phyloP scores from a whole-genome alignment of 176 grass and related monocot genomes.

The Ensete glaucum region DNA sequence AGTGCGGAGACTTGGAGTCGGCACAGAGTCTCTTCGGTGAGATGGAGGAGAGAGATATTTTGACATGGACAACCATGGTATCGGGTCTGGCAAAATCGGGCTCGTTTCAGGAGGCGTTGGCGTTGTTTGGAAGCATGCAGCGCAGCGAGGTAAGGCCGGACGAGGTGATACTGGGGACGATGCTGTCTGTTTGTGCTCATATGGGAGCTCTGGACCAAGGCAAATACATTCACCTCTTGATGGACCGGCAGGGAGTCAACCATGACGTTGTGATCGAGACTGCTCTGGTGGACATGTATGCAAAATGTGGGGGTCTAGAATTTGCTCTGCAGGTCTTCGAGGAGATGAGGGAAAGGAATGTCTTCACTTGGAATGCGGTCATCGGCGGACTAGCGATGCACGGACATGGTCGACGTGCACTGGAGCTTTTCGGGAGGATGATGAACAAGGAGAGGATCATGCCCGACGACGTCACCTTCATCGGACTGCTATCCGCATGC shows the following conservation, averaged over 20 bases:
- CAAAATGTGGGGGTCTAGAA: conserved; percentile 6
- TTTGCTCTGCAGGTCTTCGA: conserved; percentile 8
- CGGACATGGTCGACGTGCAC: conserved; percentile 3
- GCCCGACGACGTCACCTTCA: conserved; percentile 16
- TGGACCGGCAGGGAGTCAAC: background rate
- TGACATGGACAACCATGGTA: conserved; percentile 20
- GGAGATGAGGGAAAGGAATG: conserved; percentile 14
- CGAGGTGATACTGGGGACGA: conserved; percentile 3
- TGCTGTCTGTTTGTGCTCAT: conserved; percentile 6
- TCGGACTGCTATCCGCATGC: conserved; percentile 15
- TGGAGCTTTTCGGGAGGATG: conserved; percentile 5
- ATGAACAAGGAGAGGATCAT: background rate
- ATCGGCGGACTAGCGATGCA: conserved; percentile 13
- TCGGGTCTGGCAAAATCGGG: conserved; percentile 6
- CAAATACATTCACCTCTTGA: conserved; percentile 10
- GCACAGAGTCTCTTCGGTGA: background rate
- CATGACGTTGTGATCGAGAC: conserved; percentile 1
- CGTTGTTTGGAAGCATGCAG: conserved; percentile 11
- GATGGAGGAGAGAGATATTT: background rate
- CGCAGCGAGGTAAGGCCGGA: background rate
- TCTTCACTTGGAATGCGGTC: conserved; percentile 13
- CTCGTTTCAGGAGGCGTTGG: conserved; percentile 6
- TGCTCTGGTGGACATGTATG: conserved; percentile 14
- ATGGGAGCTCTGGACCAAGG: conserved; percentile 16
- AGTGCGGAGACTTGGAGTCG: conserved; percentile 12